Evolutionary conservation across 495 filamentous ascomycete species (phyloP).

Genomic region (Annulohypoxylon nitens): DNA sequence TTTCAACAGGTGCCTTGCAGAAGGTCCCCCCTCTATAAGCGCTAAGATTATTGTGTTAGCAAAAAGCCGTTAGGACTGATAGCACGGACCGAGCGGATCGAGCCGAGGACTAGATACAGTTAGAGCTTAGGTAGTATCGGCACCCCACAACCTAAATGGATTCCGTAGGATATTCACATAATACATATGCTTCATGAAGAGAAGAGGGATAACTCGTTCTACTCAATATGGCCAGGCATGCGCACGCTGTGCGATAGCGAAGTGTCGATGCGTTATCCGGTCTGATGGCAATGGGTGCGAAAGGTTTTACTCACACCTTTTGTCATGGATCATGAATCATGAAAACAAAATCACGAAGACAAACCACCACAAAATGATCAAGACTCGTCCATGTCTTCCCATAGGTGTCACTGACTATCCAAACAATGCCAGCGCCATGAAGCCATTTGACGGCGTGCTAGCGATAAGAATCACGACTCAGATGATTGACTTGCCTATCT

Average conservation of each 20-base stretch:
- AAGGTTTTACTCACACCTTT: not conserved
- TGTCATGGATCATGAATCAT: not conserved
- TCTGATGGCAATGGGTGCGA: not conserved
- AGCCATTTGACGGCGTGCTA: not conserved
- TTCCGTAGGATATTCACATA: not conserved
- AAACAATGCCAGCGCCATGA: not conserved
- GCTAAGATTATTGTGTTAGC: no score
- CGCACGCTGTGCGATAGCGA: not conserved
- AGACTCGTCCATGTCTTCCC: not conserved
- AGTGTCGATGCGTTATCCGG: not conserved
- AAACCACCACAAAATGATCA: not conserved
- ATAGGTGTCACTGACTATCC: not conserved
- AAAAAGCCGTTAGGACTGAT: no score
- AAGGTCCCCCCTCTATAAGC: no score
- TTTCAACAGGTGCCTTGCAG: no score
- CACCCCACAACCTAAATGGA: not conserved
- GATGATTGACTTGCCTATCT: not conserved
- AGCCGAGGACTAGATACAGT: not conserved
- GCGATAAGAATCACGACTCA: not conserved
- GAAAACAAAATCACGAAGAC: not conserved
- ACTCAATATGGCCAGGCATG: not conserved
- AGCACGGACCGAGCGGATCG: not conserved
- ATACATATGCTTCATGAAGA: not conserved
- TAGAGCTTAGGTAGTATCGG: not conserved
- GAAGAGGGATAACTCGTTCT: not conserved